Conservation (phyloP, 306 rosid species). For the Psophocarpus tetragonolobus region DNA sequence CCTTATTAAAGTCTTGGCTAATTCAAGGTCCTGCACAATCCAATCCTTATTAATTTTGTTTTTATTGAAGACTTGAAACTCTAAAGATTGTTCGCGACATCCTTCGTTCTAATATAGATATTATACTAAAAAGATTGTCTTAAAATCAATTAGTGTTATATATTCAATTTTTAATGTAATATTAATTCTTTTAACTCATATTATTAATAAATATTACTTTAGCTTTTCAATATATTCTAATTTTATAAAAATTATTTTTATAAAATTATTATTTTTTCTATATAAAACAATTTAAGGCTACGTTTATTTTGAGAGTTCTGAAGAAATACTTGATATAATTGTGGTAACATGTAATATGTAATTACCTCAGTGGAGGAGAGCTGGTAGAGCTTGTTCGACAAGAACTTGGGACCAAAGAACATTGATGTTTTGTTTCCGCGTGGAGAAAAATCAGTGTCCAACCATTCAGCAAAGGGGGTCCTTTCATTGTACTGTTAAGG, state of each 20-base stretch:
- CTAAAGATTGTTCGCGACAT: too few species aligned
- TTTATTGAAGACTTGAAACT: background rate
- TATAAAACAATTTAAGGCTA: too few species aligned
- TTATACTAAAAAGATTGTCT: too few species aligned
- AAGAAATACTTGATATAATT: too few species aligned
- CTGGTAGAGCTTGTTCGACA: slow-evolving; percentile 52
- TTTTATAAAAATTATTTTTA: too few species aligned
- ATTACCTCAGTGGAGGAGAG: slow-evolving; percentile 54
- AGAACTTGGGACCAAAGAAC: slow-evolving; percentile 47
- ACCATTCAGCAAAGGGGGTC: slow-evolving; percentile 19
- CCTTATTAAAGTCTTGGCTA: slow-evolving; percentile 45
- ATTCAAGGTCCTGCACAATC: slow-evolving; percentile 55
- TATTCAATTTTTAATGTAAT: too few species aligned
- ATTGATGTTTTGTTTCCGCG: slow-evolving; percentile 33
- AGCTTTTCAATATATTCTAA: too few species aligned
- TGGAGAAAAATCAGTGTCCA: slow-evolving; percentile 44
- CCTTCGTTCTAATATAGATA: background rate
- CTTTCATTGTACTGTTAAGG: slow-evolving; percentile 28
- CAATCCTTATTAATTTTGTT: background rate
- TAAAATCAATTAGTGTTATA: too few species aligned
- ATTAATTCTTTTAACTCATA: too few species aligned
- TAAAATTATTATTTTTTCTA: background rate
- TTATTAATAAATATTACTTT: too few species aligned
- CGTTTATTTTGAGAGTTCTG: too few species aligned
- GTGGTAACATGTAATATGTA: background rate